Evolutionary conservation across 1,284 basidiomycete species (phyloP).

Genomic region (Ustilago lituana): DNA sequence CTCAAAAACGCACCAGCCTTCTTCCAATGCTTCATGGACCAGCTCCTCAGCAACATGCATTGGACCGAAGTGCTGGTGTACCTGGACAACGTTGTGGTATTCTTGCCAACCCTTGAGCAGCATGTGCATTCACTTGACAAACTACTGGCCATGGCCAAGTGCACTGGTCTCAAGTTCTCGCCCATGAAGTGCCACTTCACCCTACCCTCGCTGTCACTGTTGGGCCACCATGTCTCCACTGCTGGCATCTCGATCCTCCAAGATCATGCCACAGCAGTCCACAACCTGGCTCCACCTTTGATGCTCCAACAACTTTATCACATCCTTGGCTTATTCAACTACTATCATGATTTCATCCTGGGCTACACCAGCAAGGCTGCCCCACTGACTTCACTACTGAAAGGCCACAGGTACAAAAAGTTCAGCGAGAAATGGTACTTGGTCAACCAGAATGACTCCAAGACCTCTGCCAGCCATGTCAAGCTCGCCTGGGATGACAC

Average conservation of each 20-base stretch:
- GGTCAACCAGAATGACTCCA: too few species aligned
- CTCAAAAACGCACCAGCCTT: too few species aligned
- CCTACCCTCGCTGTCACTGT: background rate
- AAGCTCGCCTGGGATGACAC: background rate
- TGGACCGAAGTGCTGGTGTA: conserved; percentile 2
- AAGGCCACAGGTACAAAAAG: too few species aligned
- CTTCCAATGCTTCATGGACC: conserved; percentile 3
- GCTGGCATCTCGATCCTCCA: background rate
- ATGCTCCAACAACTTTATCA: conserved; percentile 8
- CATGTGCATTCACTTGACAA: background rate
- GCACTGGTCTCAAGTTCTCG: background rate
- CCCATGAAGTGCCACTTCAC: conserved; percentile 1
- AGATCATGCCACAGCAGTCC: background rate
- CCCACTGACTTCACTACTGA: too few species aligned
- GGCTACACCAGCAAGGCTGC: conserved; percentile 1
- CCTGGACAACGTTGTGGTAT: background rate
- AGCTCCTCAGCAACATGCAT: background rate
- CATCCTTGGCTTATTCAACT: conserved; percentile 11
- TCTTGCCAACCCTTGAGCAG: background rate
- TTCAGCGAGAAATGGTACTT: too few species aligned
- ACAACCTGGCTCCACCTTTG: background rate
- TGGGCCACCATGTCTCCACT: background rate
- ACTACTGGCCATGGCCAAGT: background rate
- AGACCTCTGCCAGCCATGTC: too few species aligned
- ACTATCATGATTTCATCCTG: conserved; percentile 9